Conservation (phyloP, 441 rosid species). For the Pelargonium fulgidum region DNA sequence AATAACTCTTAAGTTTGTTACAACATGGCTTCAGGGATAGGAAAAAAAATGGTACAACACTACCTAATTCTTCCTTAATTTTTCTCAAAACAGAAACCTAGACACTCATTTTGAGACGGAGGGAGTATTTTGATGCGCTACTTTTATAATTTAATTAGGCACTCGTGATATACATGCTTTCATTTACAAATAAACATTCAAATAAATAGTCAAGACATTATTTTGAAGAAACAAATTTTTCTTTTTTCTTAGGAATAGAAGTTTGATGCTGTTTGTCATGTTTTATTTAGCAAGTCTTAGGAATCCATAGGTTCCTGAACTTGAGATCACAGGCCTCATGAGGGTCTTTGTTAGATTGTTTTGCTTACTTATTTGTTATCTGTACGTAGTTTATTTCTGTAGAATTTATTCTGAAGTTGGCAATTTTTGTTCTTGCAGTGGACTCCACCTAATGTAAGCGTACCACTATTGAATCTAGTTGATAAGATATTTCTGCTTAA, state of each 20-base stretch:
- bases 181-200: background rate
- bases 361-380: constrained; percentile 1
- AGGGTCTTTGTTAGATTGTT: background rate
- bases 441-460: constrained; percentile 92
- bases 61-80: too few species aligned
- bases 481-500: constrained; percentile 95
- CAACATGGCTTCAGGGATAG: too few species aligned
- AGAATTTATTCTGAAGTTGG: background rate
- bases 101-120: too few species aligned
- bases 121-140: background rate
- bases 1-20: too few species aligned
- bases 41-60: too few species aligned
- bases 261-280: too few species aligned
- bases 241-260: background rate
- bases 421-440: constrained; percentile 46
- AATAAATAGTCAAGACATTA: background rate
- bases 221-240: background rate
- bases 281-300: too few species aligned
- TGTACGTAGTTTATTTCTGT: constrained; percentile 1
- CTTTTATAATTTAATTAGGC: background rate
- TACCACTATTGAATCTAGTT: constrained; percentile 86
- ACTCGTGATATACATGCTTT: background rate
- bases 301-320: background rate
- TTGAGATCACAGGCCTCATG: background rate
- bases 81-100: too few species aligned